Conservation (phyloP, 768 basidiomycete genomes). For the Artomyces pyxidatus region DNA sequence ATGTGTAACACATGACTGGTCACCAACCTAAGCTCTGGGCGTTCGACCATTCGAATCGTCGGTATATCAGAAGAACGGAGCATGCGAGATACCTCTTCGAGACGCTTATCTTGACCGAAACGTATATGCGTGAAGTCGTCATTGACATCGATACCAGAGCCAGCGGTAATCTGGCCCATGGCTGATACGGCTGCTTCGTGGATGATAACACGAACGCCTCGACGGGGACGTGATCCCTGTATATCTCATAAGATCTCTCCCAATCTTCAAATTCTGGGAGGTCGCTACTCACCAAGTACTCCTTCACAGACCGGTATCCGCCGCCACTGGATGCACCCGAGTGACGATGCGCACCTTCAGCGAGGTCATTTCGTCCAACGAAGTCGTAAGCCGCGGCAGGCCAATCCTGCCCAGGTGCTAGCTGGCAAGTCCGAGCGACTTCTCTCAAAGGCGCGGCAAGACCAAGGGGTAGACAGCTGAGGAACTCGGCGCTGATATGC, state of each 20-base stretch:
- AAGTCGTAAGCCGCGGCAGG: conserved; percentile 56
- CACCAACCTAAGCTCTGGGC: conserved; percentile 52
- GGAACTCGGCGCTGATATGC: conserved; percentile 36
- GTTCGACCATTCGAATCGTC: conserved; percentile 54
- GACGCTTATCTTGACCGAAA: conserved; percentile 81
- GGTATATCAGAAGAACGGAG: conserved; percentile 72
- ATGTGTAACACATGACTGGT: too few relatives aligned
- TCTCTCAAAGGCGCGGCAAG: conserved; percentile 76
- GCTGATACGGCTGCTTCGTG: conserved; percentile 27
- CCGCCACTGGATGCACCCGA: conserved; percentile 39
- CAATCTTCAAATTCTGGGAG: background rate
- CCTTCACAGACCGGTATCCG: conserved; percentile 50
- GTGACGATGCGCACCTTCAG: conserved; percentile 45
- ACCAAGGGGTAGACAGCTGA: conserved; percentile 58
- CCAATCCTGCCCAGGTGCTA: conserved; percentile 72
- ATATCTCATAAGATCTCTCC: conserved; percentile 1
- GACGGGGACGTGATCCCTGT: conserved; percentile 8
- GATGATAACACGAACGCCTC: conserved; percentile 6
- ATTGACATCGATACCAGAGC: conserved; percentile 65
- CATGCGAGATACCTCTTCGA: conserved; percentile 90
- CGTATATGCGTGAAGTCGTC: conserved; percentile 76
- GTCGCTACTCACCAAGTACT: conserved; percentile 41
- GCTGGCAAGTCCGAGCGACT: conserved; percentile 76
- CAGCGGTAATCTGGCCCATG: conserved; percentile 45
- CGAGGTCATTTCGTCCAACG: conserved; percentile 69